Conservation (phyloP, 164 flowering plant species). For the Chimonanthus praecox region DNA sequence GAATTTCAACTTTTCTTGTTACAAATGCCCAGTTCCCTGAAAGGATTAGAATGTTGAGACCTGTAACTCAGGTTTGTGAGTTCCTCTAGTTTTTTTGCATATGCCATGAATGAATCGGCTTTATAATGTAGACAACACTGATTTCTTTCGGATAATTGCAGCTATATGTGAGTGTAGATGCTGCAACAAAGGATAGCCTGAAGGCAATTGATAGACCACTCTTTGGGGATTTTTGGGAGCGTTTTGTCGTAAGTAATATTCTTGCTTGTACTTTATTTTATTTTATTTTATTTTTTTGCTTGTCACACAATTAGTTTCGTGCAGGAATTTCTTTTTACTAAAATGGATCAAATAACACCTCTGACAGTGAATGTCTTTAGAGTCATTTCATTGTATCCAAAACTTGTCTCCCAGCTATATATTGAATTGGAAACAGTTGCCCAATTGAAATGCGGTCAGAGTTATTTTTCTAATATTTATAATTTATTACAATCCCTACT, state of each 20-base stretch:
- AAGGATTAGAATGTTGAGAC: conserved; percentile 62
- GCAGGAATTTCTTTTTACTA: neutral
- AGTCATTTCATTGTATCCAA: neutral
- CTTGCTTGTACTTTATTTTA: neutral
- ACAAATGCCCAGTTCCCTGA: conserved; percentile 99
- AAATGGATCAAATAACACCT: neutral
- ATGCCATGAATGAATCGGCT: neutral
- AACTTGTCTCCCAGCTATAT: neutral
- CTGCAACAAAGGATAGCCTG: conserved; percentile 95
- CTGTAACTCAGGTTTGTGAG: conserved; percentile 75
- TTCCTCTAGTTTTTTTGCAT: neutral
- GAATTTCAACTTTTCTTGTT: conserved; percentile 93
- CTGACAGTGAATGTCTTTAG: neutral
- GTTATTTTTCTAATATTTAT: no score
- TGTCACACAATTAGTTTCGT: neutral
- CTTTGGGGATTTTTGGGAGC: conserved; percentile 98
- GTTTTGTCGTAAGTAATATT: conserved; percentile 60
- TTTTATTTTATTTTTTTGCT: neutral
- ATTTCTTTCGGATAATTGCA: conserved; percentile 30
- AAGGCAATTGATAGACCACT: conserved; percentile 98
- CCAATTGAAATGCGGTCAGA: no score
- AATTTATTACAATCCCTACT: no score
- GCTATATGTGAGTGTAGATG: conserved; percentile 98
- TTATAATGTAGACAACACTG: neutral
- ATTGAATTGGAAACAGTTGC: neutral